Evolutionary conservation across 805 yeast genomes (phyloP), one percentile per base, ranked within the genome.

Genomic region (Wickerhamomyces xylosicus): DNA sequence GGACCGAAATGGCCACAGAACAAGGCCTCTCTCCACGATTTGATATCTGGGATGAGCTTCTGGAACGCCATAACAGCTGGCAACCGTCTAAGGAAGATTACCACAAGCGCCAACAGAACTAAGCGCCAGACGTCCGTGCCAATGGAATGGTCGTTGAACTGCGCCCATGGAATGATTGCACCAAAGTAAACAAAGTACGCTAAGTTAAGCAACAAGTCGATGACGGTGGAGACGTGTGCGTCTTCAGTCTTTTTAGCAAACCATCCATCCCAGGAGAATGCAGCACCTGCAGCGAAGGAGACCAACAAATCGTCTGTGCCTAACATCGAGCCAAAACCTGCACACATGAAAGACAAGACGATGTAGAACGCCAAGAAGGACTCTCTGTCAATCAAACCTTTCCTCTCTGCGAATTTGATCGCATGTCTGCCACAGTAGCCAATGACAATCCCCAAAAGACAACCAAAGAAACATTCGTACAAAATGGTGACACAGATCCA

Each of bases 1-100:
- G 97, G 96, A 15, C 97, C 97, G 59, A 89, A 87, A 62, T 87
- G 95, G 16, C 96, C 96, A 57, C 94, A 85, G 58, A 89, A 89
- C 3, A 87, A 56, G 0, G 96, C 96, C 58, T 87, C 97, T 57
- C 95, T 75, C 95, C 96, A 87, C 9, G 85, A 72, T 50, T 85
- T 79, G 31, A 87, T 74, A 56, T 87, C 96, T 0, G 96, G 95
- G 2, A 85, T 80, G 19, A 86, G 56, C 0, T 90, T 87, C 52
- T 83, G 83, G 37, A 84, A 61, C 0, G 75, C 69, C 36, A 87
- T 52, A 33, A 87, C 84, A 1, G 85, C 89, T 0, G 97, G 97
- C 9, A 87, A 66, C 47, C 97, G 69, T 49, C 96, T 71, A 45
- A 87, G 67, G 38, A 85, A 71, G 13, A 87, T 67, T 25, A 87